Conservation (phyloP, 1,284 basidiomycete genomes). For the Moesziomyces sp. region DNA sequence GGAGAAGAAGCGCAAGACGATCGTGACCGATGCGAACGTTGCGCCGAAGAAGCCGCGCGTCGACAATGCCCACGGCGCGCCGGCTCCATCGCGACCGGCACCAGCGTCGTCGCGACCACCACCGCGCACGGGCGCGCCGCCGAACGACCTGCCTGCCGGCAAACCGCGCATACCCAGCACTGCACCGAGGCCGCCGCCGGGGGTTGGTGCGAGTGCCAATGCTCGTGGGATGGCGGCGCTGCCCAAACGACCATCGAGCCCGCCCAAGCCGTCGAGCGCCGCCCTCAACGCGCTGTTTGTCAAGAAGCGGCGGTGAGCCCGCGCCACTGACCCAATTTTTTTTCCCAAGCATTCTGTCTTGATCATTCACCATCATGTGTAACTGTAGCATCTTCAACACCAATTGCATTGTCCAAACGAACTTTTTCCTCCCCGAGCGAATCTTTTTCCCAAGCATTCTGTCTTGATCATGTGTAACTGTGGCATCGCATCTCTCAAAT, state of each 20-base stretch:
- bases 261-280: conserved; percentile 43
- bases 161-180: conserved; percentile 8
- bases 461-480: too few relatives aligned
- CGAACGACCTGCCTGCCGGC: conserved; percentile 21
- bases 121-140: conserved; percentile 11
- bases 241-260: conserved; percentile 28
- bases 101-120: conserved; percentile 10
- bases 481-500: too few relatives aligned
- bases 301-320: conserved; percentile 36
- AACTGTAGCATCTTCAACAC: too few relatives aligned
- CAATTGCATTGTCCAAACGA: too few relatives aligned
- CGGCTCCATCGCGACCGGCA: too few relatives aligned
- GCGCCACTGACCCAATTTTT: too few relatives aligned
- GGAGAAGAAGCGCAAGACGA: conserved; percentile 41
- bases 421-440: too few relatives aligned
- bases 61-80: background rate
- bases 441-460: too few relatives aligned
- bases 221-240: conserved; percentile 23
- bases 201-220: conserved; percentile 3
- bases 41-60: conserved; percentile 33
- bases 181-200: conserved; percentile 2
- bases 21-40: conserved; percentile 26
- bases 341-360: too few relatives aligned
- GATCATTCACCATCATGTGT: too few relatives aligned
- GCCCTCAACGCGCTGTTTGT: conserved; percentile 48